These are phyloP conservation scores for Clavariopsis aquatica DNA, from an alignment of 495 filamentous ascomycete genomes.

Conservation along the genomic window DNA sequence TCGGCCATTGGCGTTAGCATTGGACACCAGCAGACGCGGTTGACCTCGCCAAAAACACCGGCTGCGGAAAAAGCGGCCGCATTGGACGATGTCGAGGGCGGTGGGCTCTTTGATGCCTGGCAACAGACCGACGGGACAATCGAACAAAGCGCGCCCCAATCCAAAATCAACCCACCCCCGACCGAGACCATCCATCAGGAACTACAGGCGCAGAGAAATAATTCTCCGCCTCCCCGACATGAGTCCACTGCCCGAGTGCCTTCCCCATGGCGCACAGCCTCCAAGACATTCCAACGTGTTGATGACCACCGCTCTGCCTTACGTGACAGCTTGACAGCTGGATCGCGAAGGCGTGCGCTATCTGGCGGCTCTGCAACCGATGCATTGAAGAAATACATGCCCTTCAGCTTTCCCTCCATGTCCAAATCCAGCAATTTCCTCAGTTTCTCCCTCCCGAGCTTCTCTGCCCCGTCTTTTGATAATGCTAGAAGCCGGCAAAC, in stretches of 20 bases:
- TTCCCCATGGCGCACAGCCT: constrained; percentile 56
- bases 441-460: constrained; percentile 35
- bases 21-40: constrained; percentile 66
- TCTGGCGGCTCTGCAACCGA: constrained; percentile 31
- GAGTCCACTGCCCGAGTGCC: constrained; percentile 40
- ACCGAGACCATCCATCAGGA: constrained; percentile 12
- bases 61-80: constrained; percentile 73
- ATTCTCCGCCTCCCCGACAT: not conserved
- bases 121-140: constrained; percentile 20
- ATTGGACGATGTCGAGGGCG: constrained; percentile 60
- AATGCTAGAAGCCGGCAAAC: constrained; percentile 1
- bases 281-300: constrained; percentile 40
- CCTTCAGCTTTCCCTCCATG: constrained; percentile 37
- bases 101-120: constrained; percentile 39
- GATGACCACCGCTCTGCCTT: constrained; percentile 31
- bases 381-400: constrained; percentile 32
- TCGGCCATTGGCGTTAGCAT: constrained; percentile 77
- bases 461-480: constrained; percentile 31
- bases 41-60: constrained; percentile 70
- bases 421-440: constrained; percentile 26
- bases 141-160: constrained; percentile 12
- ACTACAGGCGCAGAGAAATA: not conserved
- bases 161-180: not conserved
- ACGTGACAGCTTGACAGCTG: constrained; percentile 40
- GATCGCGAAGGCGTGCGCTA: constrained; percentile 29